A percentile compares a stretch with the other conserved stretches of the same genome.
These are phyloP conservation scores for Hygrophorus pudorinus DNA, from an alignment of 768 basidiomycete species.

Conservation along the genomic window DNA sequence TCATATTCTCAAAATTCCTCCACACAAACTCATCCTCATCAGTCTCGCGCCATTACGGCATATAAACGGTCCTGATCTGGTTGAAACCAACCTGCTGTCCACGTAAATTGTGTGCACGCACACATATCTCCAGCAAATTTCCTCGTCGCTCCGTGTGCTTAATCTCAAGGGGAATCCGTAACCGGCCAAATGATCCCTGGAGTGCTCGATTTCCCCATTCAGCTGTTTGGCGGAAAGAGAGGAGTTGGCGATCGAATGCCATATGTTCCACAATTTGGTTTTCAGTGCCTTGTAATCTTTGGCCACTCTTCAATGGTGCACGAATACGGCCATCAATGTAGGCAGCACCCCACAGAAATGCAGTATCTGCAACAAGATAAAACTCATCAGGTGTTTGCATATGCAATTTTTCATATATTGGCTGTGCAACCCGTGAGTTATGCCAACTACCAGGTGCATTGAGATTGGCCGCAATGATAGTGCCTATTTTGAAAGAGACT, in stretches of 20 bases:
- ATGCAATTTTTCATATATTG: slow-evolving; percentile 21
- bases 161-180: slow-evolving; percentile 31
- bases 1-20: slow-evolving; percentile 25
- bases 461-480: slow-evolving; percentile 22
- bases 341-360: slow-evolving; percentile 24
- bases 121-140: slow-evolving; percentile 26
- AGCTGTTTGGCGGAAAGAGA: slow-evolving; percentile 37
- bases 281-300: slow-evolving; percentile 10
- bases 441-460: slow-evolving; percentile 36
- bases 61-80: slow-evolving; percentile 33
- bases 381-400: slow-evolving; percentile 23
- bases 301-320: slow-evolving; percentile 27
- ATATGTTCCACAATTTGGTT: slow-evolving; percentile 14
- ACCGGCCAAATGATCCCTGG: slow-evolving; percentile 36
- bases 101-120: slow-evolving; percentile 26
- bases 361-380: slow-evolving; percentile 30
- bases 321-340: slow-evolving; percentile 16
- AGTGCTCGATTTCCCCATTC: slow-evolving; percentile 41
- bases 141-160: slow-evolving; percentile 14
- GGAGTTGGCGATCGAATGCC: slow-evolving; percentile 26
- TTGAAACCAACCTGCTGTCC: slow-evolving; percentile 26
- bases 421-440: slow-evolving; percentile 28
- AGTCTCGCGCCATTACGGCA: slow-evolving; percentile 25
- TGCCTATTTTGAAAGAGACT: slow-evolving; percentile 16
- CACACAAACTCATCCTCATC: slow-evolving; percentile 24